Conservation (phyloP, 2,329 filamentous ascomycete genomes). For the Cladosporium sp. region DNA sequence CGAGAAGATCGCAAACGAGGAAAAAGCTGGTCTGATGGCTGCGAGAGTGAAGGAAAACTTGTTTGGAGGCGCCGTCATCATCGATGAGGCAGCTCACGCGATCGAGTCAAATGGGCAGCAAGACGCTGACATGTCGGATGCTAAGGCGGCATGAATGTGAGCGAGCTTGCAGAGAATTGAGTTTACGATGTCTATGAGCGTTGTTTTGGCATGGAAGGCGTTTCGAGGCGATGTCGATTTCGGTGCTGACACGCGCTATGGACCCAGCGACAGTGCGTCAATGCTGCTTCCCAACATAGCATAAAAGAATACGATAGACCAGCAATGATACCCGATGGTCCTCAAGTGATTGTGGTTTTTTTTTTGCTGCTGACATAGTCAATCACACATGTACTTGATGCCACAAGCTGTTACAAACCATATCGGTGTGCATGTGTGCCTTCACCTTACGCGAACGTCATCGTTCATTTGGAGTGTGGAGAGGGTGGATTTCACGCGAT, state of each 20-base stretch:
- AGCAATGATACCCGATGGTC: constrained; percentile 2
- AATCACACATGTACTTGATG: no score
- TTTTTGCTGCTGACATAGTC: no score
- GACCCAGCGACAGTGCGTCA: constrained; percentile 12
- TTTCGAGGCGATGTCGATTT: neutral
- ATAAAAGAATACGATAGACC: neutral
- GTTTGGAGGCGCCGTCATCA: constrained; percentile 38
- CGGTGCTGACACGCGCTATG: neutral
- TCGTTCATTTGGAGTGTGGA: neutral
- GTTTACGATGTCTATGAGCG: constrained; percentile 1
- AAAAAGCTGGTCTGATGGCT: constrained; percentile 60
- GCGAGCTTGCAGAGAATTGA: neutral
- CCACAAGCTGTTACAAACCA: no score
- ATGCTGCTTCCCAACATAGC: constrained; percentile 1
- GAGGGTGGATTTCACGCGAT: neutral
- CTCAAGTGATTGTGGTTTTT: neutral
- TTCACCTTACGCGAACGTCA: no score
- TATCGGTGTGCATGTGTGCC: no score
- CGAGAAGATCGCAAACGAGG: constrained; percentile 59
- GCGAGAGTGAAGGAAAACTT: constrained; percentile 60
- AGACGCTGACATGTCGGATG: constrained; percentile 29
- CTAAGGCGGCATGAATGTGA: constrained; percentile 13
- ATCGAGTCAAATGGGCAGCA: constrained; percentile 21
- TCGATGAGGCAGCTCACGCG: constrained; percentile 13
- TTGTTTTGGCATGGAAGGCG: neutral